Evolutionary conservation across 2,329 filamentous ascomycete genomes (phyloP), one percentile per base, ranked within the genome.

Genomic region (Periconia sp.): DNA sequence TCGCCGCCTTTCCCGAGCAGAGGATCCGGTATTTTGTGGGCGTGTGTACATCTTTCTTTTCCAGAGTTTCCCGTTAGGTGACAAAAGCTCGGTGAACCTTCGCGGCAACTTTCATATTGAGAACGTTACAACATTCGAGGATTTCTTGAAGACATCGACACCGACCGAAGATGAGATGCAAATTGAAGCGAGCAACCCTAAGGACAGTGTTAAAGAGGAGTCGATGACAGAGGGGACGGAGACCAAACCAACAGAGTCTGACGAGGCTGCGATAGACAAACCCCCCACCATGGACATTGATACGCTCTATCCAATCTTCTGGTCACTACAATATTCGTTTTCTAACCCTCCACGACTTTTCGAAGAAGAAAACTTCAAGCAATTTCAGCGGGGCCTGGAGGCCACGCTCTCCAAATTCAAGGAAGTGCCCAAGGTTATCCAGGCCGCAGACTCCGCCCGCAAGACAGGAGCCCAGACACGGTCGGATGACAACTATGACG

Each of bases 41-140:
- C 83, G 94, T 26, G 94, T 99, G 18, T 97, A 97, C 70, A 96
- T 99, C 52, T 99, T 96, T 70, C 83, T 99, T 65, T 99, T 97
- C 70, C 94, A 99, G 69, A 95, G 91, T 68, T 97, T 99, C 62
- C 94, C 94, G 1, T 78, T 99, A 0, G 92, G 92, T 22, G 95
- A 99, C 71, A 94, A 92, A 67, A 97, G 94, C 67, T 96, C 94
- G 0, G 94, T 99, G 36, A 99, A 99, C 63, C 78, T 97, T 26
- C 84, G 94, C 37, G 94, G 94, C 56, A 92, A 97, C 73, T 99
- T 94, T 57, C 94, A 99, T 63, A 84, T 88, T 18, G 94, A 97
- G 61, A 99, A 99, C 75, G 83, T 92, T 41, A 99, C 95, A 1
- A 84, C 82, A 0, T 99, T 85, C 61, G 89, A 96, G 61, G 79